Conservation (phyloP, 2,329 filamentous ascomycete species). For the Alternaria longipes region DNA sequence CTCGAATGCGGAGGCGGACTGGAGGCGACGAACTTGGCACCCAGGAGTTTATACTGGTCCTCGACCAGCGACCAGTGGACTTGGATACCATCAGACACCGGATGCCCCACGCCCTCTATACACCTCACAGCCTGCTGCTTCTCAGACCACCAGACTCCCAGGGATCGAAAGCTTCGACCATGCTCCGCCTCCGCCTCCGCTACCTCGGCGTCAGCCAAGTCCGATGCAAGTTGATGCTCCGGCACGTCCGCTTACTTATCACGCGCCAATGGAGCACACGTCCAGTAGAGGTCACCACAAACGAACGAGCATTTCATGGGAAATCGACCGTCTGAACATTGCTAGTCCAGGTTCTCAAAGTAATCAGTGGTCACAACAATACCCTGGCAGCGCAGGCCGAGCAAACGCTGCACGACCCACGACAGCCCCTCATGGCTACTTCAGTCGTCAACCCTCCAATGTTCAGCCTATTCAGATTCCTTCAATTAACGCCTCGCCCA, state of each 20-base stretch:
- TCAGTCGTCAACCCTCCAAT: slow-evolving; percentile 31
- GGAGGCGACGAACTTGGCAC: slow-evolving; percentile 89
- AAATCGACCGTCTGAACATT: slow-evolving; percentile 74
- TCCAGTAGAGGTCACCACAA: slow-evolving; percentile 40
- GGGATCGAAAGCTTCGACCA: slow-evolving; percentile 94
- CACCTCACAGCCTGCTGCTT: slow-evolving; percentile 62
- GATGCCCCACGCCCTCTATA: slow-evolving; percentile 67
- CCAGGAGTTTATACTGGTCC: slow-evolving; percentile 72
- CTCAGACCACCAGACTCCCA: slow-evolving; percentile 75
- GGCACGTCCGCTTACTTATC: slow-evolving; percentile 54
- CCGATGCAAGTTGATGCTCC: slow-evolving; percentile 79
- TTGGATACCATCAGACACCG: slow-evolving; percentile 79
- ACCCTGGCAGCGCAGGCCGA: slow-evolving; percentile 36
- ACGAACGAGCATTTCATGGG: slow-evolving; percentile 63
- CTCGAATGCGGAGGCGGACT: slow-evolving; percentile 77
- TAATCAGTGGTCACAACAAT: slow-evolving; percentile 46
- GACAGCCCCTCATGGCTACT: slow-evolving; percentile 52
- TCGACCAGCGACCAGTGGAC: slow-evolving; percentile 73
- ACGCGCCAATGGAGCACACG: slow-evolving; percentile 40
- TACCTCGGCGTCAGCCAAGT: slow-evolving; percentile 71
- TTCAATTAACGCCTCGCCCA: slow-evolving; percentile 46
- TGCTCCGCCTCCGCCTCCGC: slow-evolving; percentile 68
- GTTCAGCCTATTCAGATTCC: slow-evolving; percentile 38
- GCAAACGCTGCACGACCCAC: slow-evolving; percentile 37
- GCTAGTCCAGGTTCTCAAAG: slow-evolving; percentile 55